Base-by-base conservation (phyloP, 2,329 filamentous ascomycete genomes). In the Neonectria ditissima region DNA sequence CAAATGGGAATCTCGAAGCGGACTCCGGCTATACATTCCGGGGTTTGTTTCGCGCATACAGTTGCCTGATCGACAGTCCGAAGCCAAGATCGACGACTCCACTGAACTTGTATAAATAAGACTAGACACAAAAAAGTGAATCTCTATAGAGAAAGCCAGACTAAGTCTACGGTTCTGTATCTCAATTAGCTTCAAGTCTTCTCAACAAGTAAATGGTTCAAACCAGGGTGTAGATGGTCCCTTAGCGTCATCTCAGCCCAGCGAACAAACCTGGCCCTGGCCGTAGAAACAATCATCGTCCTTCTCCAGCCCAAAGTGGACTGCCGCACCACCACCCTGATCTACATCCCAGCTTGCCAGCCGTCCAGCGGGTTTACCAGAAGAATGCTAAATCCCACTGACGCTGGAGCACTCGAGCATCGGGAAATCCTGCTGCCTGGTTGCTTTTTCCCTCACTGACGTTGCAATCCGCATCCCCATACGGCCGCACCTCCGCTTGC, bases 401-500 rank as follows among this genome's bases (percentile, higher is more conserved):
- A 30, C 56, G 37, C 18, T 41, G n/a, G 37, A 41, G 37, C 34
- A 18, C 5, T 41, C 37, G n/a, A 37, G 5, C 5, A 37, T 41
- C 16, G 7, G 18, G 5, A 16, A n/a, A 41, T 52, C n/a, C 48
- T 37, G 30, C 16, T 52, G 48, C 16, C n/a, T 32, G n/a, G 14
- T 52, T 44, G 47, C 53, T 30, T 56, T 45, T 32, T n/a, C n/a
- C 24, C 28, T 30, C 24, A 30, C 51, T 43, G 14, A 18, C 20
- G 45, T 41, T 32, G 34, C 26, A 30, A 43, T 26, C 37, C 37
- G 37, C 37, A 10, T 37, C 34, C 34, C 34, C 34, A 37, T n/a
- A 5, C 37, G 37, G n/a, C 5, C n/a, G n/a, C 8, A 28, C 32
- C 41, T 50, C 28, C 65, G 65, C 65, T 67, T 67, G 52, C 44